Conservation (phyloP, 306 rosid genomes). For the Quercus cerris region DNA sequence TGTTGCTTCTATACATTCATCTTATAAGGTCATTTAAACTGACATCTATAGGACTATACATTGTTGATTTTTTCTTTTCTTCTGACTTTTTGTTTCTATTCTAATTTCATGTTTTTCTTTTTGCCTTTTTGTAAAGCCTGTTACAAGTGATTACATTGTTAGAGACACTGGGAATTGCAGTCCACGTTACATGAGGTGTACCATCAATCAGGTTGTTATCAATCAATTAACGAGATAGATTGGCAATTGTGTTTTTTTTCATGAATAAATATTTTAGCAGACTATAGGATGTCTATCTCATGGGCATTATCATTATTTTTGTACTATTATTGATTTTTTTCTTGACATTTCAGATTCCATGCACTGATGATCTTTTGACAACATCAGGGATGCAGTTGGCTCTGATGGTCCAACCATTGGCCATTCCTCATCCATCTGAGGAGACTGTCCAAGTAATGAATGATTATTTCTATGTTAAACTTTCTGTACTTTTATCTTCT, state of each 20-base stretch:
- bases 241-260: conserved; percentile 3
- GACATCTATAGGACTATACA: no score
- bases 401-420: conserved; percentile 92
- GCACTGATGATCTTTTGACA: conserved; percentile 83
- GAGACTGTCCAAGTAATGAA: conserved; percentile 81
- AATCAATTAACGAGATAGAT: conserved; percentile 11
- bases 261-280: not conserved
- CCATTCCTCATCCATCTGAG: conserved; percentile 93
- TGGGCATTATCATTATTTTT: conserved; percentile 2
- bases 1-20: no score
- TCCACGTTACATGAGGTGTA: conserved; percentile 99
- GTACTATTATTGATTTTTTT: conserved; percentile 3
- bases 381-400: conserved; percentile 98
- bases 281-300: conserved; percentile 24
- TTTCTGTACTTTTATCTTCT: not conserved
- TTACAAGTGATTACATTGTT: conserved; percentile 83
- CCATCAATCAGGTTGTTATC: conserved; percentile 80
- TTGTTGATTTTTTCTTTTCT: no score
- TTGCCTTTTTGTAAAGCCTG: conserved; percentile 63
- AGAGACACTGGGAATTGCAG: conserved; percentile 96
- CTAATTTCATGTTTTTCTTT: not conserved
- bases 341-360: conserved; percentile 64
- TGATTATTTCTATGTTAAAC: conserved; percentile 8
- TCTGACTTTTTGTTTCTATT: not conserved
- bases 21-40: no score